Conservation (phyloP, 129 eudicot genomes). For the Daucus carota region DNA sequence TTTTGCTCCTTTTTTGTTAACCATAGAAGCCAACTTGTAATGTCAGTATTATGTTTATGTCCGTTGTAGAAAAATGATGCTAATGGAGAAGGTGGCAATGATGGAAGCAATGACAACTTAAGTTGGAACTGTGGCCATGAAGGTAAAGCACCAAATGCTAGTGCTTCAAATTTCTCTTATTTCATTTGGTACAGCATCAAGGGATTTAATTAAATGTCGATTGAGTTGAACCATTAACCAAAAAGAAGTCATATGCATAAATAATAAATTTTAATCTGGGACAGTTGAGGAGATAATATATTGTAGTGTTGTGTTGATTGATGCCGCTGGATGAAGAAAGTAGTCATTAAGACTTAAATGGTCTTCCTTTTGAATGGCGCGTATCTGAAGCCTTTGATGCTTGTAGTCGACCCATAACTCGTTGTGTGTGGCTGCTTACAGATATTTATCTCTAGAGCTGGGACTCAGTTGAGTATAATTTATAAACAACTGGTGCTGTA, state of each 20-base stretch:
- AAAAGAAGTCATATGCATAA: neutral
- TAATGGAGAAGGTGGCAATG: slow-evolving; percentile 97
- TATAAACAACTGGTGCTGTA: neutral
- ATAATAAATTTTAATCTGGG: neutral
- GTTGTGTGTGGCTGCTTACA: neutral
- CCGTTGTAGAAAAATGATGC: slow-evolving; percentile 71
- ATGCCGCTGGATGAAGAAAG: neutral
- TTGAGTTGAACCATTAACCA: neutral
- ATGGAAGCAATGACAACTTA: slow-evolving; percentile 90
- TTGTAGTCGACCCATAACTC: neutral
- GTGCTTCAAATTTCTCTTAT: neutral
- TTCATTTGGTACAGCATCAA: neutral
- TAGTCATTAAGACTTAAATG: neutral
- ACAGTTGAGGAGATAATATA: neutral
- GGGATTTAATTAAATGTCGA: neutral
- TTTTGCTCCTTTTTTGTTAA: neutral
- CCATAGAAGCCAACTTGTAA: slow-evolving; percentile 7
- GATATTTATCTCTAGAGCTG: neutral
- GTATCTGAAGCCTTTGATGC: neutral
- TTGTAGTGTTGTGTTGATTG: neutral
- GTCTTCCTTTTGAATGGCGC: neutral
- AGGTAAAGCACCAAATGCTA: slow-evolving; percentile 39
- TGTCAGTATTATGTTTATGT: slow-evolving; percentile 12
- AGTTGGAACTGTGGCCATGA: slow-evolving; percentile 98
- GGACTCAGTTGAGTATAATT: neutral